Percentiles rank a stretch among this genome's conserved stretches.
phyloP scores from a whole-genome alignment of 768 basidiomycete species.

The Amanita pseudoporphyria region DNA sequence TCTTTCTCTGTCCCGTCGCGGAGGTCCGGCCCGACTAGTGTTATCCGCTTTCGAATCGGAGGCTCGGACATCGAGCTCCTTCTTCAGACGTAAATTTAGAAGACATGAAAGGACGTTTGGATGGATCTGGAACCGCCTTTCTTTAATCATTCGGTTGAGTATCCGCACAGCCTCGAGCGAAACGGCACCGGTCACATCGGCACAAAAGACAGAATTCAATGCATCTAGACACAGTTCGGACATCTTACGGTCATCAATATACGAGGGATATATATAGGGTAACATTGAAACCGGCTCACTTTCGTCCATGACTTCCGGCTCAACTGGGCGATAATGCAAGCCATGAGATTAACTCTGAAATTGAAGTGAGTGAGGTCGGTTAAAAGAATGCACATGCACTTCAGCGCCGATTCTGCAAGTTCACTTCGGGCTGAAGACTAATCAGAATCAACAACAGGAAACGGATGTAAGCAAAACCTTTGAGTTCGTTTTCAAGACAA shows the following conservation, averaged over 20 bases:
- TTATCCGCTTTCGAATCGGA: constrained; percentile 62
- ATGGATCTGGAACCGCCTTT: constrained; percentile 81
- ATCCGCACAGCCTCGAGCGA: constrained; percentile 88
- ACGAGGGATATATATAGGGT: constrained; percentile 9
- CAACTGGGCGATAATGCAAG: constrained; percentile 70
- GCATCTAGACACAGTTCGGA: constrained; percentile 81
- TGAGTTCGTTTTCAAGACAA: constrained; percentile 76
- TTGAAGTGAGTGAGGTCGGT: constrained; percentile 91
- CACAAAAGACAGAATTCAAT: constrained; percentile 72
- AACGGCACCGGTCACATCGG: constrained; percentile 68
- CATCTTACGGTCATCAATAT: constrained; percentile 35
- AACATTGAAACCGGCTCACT: constrained; percentile 34
- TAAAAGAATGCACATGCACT: constrained; percentile 82
- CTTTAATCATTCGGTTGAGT: constrained; percentile 93
- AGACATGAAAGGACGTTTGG: constrained; percentile 83
- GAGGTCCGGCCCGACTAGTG: constrained; percentile 26
- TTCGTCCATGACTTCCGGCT: constrained; percentile 86
- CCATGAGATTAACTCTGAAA: constrained; percentile 89
- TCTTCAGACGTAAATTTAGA: constrained; percentile 76
- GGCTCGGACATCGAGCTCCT: constrained; percentile 73
- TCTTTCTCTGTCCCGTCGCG: constrained; percentile 32
- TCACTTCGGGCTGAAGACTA: constrained; percentile 47
- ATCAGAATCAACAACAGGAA: constrained; percentile 4
- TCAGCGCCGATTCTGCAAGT: constrained; percentile 60
- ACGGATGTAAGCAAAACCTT: constrained; percentile 37